Conservation (phyloP, 495 filamentous ascomycete genomes). For the Trichoderma asperelloides region DNA sequence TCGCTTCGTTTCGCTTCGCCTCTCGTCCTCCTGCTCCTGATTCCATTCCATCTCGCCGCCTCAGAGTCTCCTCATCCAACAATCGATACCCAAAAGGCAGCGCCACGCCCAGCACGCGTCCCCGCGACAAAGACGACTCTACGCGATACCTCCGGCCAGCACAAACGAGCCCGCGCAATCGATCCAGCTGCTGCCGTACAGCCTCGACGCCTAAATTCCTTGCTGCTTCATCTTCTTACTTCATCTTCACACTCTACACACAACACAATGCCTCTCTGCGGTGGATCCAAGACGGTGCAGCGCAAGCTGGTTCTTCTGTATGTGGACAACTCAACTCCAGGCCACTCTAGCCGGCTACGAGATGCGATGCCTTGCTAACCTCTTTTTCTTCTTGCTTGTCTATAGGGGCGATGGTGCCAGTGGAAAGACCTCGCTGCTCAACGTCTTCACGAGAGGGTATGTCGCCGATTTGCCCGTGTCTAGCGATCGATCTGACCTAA, state of each 20-base stretch:
- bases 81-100: not conserved
- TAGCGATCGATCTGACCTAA: not conserved
- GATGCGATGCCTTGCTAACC: conserved; percentile 1
- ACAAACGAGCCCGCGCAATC: not conserved
- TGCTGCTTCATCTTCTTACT: no score
- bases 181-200: not conserved
- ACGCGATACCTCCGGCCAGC: not conserved
- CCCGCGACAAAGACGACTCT: not conserved
- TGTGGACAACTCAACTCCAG: conserved; percentile 27
- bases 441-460: conserved; percentile 93
- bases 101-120: not conserved
- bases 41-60: not conserved
- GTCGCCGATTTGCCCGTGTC: conserved; percentile 31
- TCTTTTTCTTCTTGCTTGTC: conserved; percentile 28
- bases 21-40: not conserved
- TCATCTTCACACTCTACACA: not conserved
- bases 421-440: conserved; percentile 93
- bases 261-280: conserved; percentile 51
- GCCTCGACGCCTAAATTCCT: not conserved
- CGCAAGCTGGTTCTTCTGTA: conserved; percentile 96
- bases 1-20: not conserved
- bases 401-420: conserved; percentile 90
- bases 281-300: conserved; percentile 68
- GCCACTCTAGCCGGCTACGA: not conserved
- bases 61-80: not conserved